Conservation (phyloP, 768 basidiomycete species). For the Lactifluus piperatus region DNA sequence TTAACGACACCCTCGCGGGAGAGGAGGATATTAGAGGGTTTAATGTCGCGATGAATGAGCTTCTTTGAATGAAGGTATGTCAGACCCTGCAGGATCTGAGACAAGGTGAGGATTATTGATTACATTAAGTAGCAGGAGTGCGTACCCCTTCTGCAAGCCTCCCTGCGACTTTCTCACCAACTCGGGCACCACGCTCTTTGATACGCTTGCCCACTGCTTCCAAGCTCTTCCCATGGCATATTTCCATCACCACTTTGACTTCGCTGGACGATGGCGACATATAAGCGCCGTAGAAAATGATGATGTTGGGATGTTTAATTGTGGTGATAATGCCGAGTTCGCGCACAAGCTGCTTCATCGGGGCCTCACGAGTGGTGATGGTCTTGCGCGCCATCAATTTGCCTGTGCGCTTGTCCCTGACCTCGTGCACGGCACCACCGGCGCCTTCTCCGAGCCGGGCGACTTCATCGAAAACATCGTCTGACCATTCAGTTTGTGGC, state of each 20-base stretch:
- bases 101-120: constrained; percentile 7
- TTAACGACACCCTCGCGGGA: constrained; percentile 86
- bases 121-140: constrained; percentile 6
- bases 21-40: constrained; percentile 87
- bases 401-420: constrained; percentile 71
- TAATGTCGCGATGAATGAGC: constrained; percentile 95
- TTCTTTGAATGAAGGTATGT: constrained; percentile 84
- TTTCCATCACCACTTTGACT: constrained; percentile 94
- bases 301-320: constrained; percentile 80
- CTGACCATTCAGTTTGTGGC: constrained; percentile 42
- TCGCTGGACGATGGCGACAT: constrained; percentile 82
- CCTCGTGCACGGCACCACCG: constrained; percentile 93
- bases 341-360: constrained; percentile 84
- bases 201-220: constrained; percentile 84
- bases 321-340: constrained; percentile 87
- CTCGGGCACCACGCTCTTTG: constrained; percentile 65
- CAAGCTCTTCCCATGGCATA: constrained; percentile 77
- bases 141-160: constrained; percentile 88
- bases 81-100: constrained; percentile 81
- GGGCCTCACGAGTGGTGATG: constrained; percentile 84
- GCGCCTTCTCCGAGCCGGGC: constrained; percentile 86
- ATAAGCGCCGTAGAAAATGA: constrained; percentile 88
- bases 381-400: constrained; percentile 90
- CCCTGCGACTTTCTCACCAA: constrained; percentile 84
- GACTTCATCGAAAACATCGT: constrained; percentile 68